phyloP scores from a whole-genome alignment of 768 basidiomycete species.

The Calocybe cyanea region DNA sequence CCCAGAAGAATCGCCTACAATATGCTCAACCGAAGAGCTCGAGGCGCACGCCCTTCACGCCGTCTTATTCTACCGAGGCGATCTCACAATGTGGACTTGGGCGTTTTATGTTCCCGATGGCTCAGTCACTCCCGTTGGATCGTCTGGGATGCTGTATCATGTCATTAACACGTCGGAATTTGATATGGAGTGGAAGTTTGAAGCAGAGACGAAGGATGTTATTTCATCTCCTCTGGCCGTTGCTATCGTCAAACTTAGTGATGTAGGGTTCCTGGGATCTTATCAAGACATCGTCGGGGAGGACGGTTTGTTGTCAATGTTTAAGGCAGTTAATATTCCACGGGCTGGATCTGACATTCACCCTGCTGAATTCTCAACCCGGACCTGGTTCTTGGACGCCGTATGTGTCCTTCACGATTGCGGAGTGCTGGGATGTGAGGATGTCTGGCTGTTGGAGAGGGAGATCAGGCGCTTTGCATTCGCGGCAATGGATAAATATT shows the following conservation, averaged over 20 bases:
- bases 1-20: conserved; percentile 1
- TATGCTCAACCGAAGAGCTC: conserved; percentile 22
- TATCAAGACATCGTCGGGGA: conserved; percentile 40
- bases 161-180: conserved; percentile 27
- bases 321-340: conserved; percentile 40
- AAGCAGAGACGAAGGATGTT: conserved; percentile 32
- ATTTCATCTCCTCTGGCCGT: conserved; percentile 38
- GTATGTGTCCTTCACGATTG: conserved; percentile 45
- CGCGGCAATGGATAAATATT: conserved; percentile 45
- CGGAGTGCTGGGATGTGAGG: conserved; percentile 43
- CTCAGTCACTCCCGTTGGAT: conserved; percentile 34
- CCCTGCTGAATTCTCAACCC: conserved; percentile 37
- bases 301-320: conserved; percentile 40
- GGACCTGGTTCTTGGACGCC: conserved; percentile 47
- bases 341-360: conserved; percentile 21
- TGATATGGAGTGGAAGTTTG: conserved; percentile 35
- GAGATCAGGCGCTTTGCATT: conserved; percentile 45
- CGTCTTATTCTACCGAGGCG: conserved; percentile 41
- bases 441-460: conserved; percentile 44
- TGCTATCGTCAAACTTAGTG: conserved; percentile 39
- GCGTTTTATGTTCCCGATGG: conserved; percentile 44
- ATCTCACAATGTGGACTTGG: conserved; percentile 49
- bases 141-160: conserved; percentile 41
- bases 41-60: conserved; percentile 40
- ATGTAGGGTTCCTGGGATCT: conserved; percentile 36